These are phyloP conservation scores for Russula griseocarnosa DNA, from an alignment of 768 basidiomycete species.

Conservation along the genomic window DNA sequence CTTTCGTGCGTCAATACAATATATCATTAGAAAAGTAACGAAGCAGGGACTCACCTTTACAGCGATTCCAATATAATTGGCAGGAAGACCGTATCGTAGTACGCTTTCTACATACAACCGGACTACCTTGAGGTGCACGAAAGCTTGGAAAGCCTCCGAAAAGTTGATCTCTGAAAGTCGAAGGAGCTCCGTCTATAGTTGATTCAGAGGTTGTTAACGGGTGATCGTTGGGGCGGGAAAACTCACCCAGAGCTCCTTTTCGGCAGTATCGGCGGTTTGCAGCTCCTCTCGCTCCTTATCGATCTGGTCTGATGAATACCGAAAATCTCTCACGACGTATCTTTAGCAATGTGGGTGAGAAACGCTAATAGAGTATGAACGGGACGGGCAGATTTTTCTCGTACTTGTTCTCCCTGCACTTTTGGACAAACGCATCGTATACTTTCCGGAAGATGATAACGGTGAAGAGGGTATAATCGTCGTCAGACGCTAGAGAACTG, in stretches of 20 bases:
- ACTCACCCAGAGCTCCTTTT: conserved; percentile 95
- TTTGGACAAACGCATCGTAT: conserved; percentile 90
- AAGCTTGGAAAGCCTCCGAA: conserved; percentile 90
- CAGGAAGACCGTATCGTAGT: conserved; percentile 90
- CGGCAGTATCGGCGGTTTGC: conserved; percentile 72
- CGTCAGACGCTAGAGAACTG: conserved; percentile 77
- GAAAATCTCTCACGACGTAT: conserved; percentile 93
- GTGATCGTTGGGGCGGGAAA: not conserved
- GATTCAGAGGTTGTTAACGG: conserved; percentile 8
- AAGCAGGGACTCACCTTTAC: conserved; percentile 56
- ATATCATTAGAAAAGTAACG: not conserved
- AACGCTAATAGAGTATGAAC: not conserved
- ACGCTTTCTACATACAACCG: conserved; percentile 94
- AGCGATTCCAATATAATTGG: conserved; percentile 77
- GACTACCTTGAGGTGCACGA: conserved; percentile 89
- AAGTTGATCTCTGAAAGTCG: conserved; percentile 91
- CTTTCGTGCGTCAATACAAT: conserved; percentile 38
- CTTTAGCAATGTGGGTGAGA: conserved; percentile 39
- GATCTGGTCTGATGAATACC: conserved; percentile 77
- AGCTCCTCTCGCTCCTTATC: conserved; percentile 79
- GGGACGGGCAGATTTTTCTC: conserved; percentile 29
- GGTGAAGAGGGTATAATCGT: conserved; percentile 80
- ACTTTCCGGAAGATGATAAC: conserved; percentile 88
- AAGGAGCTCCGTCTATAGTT: conserved; percentile 80
- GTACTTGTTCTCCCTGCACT: conserved; percentile 92